phyloP scores from a whole-genome alignment of 768 basidiomycete species.

The Pulveroboletus sp. region DNA sequence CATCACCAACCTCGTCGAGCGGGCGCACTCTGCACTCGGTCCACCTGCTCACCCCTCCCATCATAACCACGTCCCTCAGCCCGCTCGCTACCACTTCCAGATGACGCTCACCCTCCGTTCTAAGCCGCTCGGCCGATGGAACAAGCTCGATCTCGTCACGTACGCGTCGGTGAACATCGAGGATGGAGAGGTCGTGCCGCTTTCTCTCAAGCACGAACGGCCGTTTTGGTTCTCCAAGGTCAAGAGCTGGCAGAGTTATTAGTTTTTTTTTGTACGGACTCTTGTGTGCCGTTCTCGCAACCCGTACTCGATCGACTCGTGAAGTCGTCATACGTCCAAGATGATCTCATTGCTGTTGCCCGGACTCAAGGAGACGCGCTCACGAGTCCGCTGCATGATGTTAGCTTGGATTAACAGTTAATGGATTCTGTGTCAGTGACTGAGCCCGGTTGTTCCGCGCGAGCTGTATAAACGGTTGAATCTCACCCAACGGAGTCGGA shows the following conservation, averaged over 20 bases:
- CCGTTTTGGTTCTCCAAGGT: conserved; percentile 96
- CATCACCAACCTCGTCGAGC: conserved; percentile 61
- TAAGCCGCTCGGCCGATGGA: conserved; percentile 75
- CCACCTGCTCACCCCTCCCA: conserved; percentile 6
- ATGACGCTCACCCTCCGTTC: conserved; percentile 72
- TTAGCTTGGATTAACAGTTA: background rate
- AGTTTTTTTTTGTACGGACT: background rate
- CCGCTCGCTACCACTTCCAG: conserved; percentile 57
- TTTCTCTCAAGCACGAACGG: conserved; percentile 76
- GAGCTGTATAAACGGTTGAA: background rate
- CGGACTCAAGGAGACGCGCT: background rate
- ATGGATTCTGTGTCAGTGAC: background rate
- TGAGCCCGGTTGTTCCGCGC: background rate
- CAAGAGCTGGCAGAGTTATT: conserved; percentile 49
- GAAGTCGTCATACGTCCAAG: background rate
- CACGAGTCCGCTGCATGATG: background rate
- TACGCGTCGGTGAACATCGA: conserved; percentile 77
- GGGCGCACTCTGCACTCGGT: conserved; percentile 2
- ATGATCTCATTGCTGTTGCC: background rate
- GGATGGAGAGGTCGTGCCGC: conserved; percentile 64
- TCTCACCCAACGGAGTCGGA: background rate
- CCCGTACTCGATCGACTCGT: background rate
- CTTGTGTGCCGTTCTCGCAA: background rate
- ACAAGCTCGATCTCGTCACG: conserved; percentile 65
- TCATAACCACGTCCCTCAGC: conserved; percentile 9